phyloP scores from a whole-genome alignment of 164 flowering plant genomes.

The Kingdonia uniflora region DNA sequence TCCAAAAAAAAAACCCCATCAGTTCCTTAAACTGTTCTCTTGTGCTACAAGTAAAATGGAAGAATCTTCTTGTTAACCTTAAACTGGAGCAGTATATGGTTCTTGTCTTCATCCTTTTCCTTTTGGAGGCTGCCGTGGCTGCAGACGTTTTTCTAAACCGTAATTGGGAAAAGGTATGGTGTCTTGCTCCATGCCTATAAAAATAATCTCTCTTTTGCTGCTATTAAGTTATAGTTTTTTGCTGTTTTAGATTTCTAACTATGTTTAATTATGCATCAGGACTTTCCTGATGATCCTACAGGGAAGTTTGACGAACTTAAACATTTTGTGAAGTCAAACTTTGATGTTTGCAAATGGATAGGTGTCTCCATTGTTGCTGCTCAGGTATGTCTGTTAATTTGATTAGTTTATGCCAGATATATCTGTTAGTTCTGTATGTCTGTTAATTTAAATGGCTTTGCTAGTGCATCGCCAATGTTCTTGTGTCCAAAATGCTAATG shows the following conservation, averaged over 20 bases:
- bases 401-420: too few relatives aligned
- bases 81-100: constrained; percentile 52
- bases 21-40: too few relatives aligned
- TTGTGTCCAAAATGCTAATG: too few relatives aligned
- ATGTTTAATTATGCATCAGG: constrained; percentile 29
- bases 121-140: constrained; percentile 70
- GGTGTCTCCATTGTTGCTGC: constrained; percentile 52
- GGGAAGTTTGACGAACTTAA: constrained; percentile 53
- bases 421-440: too few relatives aligned
- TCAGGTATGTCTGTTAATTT: constrained; percentile 37
- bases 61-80: constrained; percentile 23
- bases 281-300: constrained; percentile 71
- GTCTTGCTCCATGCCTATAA: too few relatives aligned
- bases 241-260: background rate
- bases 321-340: constrained; percentile 57
- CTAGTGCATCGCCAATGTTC: too few relatives aligned
- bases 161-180: constrained; percentile 70
- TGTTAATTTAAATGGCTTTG: too few relatives aligned
- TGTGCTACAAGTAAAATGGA: too few relatives aligned
- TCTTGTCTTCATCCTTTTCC: constrained; percentile 45
- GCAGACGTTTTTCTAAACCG: constrained; percentile 68
- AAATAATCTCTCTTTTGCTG: too few relatives aligned
- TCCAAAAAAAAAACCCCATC: too few relatives aligned
- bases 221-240: too few relatives aligned
- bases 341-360: constrained; percentile 74